A percentile compares a stretch with the other conserved stretches of the same genome.
Conservation (phyloP, 805 yeast species). For the Barnettozyma wickerhamii region DNA sequence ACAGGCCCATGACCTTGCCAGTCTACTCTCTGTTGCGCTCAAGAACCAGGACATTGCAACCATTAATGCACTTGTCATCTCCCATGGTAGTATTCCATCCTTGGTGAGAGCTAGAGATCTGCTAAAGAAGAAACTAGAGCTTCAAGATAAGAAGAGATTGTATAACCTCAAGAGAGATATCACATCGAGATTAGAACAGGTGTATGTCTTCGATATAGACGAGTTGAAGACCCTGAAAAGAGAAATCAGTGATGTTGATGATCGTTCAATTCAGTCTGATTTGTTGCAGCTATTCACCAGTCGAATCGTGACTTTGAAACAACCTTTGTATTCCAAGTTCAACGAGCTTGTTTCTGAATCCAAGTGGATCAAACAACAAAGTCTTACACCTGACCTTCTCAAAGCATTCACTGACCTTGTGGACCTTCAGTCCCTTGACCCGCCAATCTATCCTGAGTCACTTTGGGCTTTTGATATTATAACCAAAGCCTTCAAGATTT, state of each 20-base stretch:
- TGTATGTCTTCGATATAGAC: conserved; percentile 13
- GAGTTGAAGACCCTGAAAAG: conserved; percentile 10
- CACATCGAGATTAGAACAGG: neutral
- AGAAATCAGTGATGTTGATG: conserved; percentile 1
- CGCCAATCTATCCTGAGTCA: conserved; percentile 31
- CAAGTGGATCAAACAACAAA: conserved; percentile 16
- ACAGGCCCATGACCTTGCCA: conserved; percentile 17
- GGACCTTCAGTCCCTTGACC: conserved; percentile 16
- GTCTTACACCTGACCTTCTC: neutral
- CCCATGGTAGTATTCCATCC: conserved; percentile 17
- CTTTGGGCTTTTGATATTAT: conserved; percentile 50
- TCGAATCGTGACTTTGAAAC: conserved; percentile 11
- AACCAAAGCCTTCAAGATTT: conserved; percentile 39
- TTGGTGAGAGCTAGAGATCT: conserved; percentile 16
- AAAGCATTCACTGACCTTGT: conserved; percentile 11
- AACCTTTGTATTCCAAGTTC: conserved; percentile 7
- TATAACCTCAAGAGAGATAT: neutral
- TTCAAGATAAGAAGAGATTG: conserved; percentile 1
- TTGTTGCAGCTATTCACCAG: conserved; percentile 7
- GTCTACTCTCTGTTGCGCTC: conserved; percentile 10
- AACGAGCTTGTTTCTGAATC: conserved; percentile 11
- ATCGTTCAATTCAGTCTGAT: neutral
- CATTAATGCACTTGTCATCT: conserved; percentile 21
- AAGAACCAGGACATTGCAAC: conserved; percentile 15
- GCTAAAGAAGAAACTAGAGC: conserved; percentile 1